Evolutionary conservation across 1,284 basidiomycete species (phyloP).

Genomic region (Mycena sp.): DNA sequence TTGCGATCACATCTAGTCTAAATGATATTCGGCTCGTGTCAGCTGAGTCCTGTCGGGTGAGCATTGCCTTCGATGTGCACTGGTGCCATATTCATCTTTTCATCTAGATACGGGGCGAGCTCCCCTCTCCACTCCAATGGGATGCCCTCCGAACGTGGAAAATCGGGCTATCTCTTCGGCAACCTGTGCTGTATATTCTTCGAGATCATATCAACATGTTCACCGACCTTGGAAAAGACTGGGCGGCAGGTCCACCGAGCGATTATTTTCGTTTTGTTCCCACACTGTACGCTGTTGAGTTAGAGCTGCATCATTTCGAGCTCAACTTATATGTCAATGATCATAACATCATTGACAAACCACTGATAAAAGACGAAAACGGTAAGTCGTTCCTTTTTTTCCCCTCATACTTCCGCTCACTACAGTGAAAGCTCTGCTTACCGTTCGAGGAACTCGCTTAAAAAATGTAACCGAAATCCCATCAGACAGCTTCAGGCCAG

Average conservation of each 20-base stretch:
- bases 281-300: slow-evolving; percentile 75
- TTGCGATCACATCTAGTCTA: slow-evolving; percentile 84
- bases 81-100: not conserved
- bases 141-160: slow-evolving; percentile 81
- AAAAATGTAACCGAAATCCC: slow-evolving; percentile 66
- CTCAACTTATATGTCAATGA: slow-evolving; percentile 91
- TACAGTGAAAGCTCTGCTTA: slow-evolving; percentile 72
- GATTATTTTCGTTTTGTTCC: slow-evolving; percentile 88
- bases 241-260: slow-evolving; percentile 82
- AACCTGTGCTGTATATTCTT: slow-evolving; percentile 79
- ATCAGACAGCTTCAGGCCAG: slow-evolving; percentile 78
- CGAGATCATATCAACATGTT: slow-evolving; percentile 95
- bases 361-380: slow-evolving; percentile 81
- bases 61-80: slow-evolving; percentile 36
- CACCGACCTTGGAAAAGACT: slow-evolving; percentile 89
- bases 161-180: slow-evolving; percentile 74
- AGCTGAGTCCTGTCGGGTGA: slow-evolving; percentile 79
- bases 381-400: slow-evolving; percentile 54
- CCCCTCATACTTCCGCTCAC: not conserved
- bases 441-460: slow-evolving; percentile 67
- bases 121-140: slow-evolving; percentile 75
- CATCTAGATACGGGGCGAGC: slow-evolving; percentile 65
- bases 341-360: slow-evolving; percentile 94
- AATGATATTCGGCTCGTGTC: slow-evolving; percentile 84
- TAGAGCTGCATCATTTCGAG: slow-evolving; percentile 80